phyloP scores from a whole-genome alignment of 2,329 filamentous ascomycete species.

The Leptographium galeiforme region DNA sequence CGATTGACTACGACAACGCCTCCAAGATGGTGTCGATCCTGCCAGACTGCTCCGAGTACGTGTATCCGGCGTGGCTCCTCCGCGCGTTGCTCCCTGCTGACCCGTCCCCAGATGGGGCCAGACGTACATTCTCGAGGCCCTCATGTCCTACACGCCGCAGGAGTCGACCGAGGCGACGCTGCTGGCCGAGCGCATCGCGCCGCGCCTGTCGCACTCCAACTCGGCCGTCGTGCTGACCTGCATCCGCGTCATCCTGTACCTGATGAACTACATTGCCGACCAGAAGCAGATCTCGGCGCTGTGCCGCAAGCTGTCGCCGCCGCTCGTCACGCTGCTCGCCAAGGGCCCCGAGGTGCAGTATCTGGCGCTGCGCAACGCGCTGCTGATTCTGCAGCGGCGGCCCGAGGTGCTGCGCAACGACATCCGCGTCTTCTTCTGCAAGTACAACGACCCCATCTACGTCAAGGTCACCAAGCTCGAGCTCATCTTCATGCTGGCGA shows the following conservation, averaged over 20 bases:
- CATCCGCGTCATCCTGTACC: constrained; percentile 88
- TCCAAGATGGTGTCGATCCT: constrained; percentile 97
- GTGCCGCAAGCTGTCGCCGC: constrained; percentile 87
- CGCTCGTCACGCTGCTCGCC: constrained; percentile 83
- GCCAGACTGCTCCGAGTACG: constrained; percentile 91
- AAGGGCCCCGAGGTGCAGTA: constrained; percentile 99
- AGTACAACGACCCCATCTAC: constrained; percentile 99
- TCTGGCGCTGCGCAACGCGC: constrained; percentile 79
- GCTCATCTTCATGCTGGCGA: constrained; percentile 97
- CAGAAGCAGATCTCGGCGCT: constrained; percentile 76
- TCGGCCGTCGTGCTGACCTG: constrained; percentile 93
- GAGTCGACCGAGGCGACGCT: constrained; percentile 78
- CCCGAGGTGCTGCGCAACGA: constrained; percentile 92
- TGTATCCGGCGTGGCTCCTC: constrained; percentile 9
- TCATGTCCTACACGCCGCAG: constrained; percentile 96
- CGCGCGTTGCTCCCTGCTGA: neutral
- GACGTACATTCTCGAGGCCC: constrained; percentile 91
- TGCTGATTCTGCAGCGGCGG: constrained; percentile 82
- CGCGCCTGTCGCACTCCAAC: constrained; percentile 93
- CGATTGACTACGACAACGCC: constrained; percentile 92
- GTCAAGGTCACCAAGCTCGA: constrained; percentile 99
- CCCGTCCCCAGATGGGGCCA: constrained; percentile 68
- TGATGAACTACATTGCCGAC: constrained; percentile 97
- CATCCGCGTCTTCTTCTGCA: constrained; percentile 98
- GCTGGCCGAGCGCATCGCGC: constrained; percentile 83